Base-by-base conservation (phyloP, 306 rosid species). In the Argentina anserina region DNA sequence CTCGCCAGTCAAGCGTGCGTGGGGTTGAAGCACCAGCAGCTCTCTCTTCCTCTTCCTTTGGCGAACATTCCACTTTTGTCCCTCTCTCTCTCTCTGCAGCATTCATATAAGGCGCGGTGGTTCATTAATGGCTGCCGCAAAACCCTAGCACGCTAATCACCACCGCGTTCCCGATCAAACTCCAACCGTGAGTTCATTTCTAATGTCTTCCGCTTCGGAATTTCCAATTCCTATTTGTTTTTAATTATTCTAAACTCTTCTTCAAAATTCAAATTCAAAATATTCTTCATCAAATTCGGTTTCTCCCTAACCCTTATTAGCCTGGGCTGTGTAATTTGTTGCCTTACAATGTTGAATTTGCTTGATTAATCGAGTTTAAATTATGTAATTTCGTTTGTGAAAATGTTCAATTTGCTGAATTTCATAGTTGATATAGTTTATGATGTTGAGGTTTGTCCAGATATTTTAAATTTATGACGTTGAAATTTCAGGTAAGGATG, bases 121-220 rank as follows among this genome's bases (percentile, higher is more conserved):
- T 67, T 78, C 43, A 70, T 41, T 83, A 78, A 80, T 81, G 89
- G 87, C 81, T 81, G 75, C 85, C 74, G 69, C 83, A 65, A 80
- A 83, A 88, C 93, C 87, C 91, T 89, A 87, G 84, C 96, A 33
- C 90, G 88, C 87, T 84, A 45, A 81, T 81, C 26, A 55, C 76
- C 60, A 69, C 3, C 15, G 21, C n/a, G n/a, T n/a, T 40, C 41
- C 37, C 76, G 14, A 36, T 42, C 63, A 63, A 78, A 10, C 80
- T 20, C 33, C 18, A 58, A 76, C 70, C 53, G 94, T 82, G 76
- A 85, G 85, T 8, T 60, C 65, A 12, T 69, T 46, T 29, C 3
- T 11, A 55, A 11, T 1, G 18, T 20, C 26, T 50, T 25, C 9
- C 0, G 5, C 25, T 25, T 13, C 1, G 11, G 5, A 13, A 1